Evolutionary conservation across 208 protist genomes (phyloP).

Genomic region (Angomonas deanei): DNA sequence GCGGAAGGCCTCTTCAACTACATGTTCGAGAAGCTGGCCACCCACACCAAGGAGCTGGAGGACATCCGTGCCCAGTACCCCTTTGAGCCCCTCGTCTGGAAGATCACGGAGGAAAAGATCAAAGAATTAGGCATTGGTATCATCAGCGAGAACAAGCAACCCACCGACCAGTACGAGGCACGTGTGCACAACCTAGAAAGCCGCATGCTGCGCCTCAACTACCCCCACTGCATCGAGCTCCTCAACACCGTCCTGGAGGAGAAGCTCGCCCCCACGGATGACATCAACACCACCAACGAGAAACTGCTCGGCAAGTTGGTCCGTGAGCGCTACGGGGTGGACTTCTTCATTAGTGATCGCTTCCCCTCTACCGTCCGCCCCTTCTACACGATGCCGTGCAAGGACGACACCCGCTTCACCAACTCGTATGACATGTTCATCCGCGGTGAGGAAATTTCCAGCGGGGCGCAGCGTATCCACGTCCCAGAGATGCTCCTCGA

Average conservation of each 20-base stretch:
- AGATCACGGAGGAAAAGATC: slow-evolving; percentile 74
- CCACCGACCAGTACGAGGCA: slow-evolving; percentile 77
- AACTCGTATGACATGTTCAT: slow-evolving; percentile 99
- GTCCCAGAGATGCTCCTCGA: slow-evolving; percentile 92
- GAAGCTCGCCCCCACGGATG: slow-evolving; percentile 80
- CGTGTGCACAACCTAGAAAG: slow-evolving; percentile 68
- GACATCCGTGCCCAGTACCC: slow-evolving; percentile 90
- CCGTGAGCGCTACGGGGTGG: slow-evolving; percentile 97
- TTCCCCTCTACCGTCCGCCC: slow-evolving; percentile 96
- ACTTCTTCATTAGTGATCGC: slow-evolving; percentile 99
- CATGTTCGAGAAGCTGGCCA: slow-evolving; percentile 93
- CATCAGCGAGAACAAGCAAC: slow-evolving; percentile 58
- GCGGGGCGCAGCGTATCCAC: slow-evolving; percentile 99
- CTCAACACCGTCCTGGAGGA: slow-evolving; percentile 85
- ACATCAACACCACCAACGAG: slow-evolving; percentile 95
- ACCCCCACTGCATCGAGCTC: slow-evolving; percentile 91
- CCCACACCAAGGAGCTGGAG: slow-evolving; percentile 79
- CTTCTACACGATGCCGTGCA: slow-evolving; percentile 99
- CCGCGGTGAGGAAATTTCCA: slow-evolving; percentile 99
- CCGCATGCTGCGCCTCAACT: slow-evolving; percentile 89
- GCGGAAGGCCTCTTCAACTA: slow-evolving; percentile 95
- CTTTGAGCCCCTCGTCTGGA: slow-evolving; percentile 89
- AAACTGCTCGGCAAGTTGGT: slow-evolving; percentile 95
- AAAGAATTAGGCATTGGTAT: slow-evolving; percentile 78
- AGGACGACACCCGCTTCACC: slow-evolving; percentile 85